Evolutionary conservation across 768 basidiomycete species (phyloP).

Genomic region (Leccinum boreale): DNA sequence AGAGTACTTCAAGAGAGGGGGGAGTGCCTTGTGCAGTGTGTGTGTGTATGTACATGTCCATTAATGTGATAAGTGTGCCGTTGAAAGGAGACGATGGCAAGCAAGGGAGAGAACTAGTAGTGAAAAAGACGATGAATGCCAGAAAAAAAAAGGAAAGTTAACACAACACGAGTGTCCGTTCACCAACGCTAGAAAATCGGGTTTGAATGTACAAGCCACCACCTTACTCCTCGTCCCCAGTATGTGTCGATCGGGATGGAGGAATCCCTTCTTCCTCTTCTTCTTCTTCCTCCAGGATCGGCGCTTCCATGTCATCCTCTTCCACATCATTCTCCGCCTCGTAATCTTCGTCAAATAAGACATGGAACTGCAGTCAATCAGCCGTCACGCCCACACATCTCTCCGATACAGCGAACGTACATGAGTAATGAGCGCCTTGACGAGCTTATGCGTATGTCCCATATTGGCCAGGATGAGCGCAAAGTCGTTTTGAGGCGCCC

Average conservation of each 20-base stretch:
- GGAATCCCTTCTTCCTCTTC: conserved; percentile 41
- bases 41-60: conserved; percentile 29
- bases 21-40: background rate
- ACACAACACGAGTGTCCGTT: conserved; percentile 26
- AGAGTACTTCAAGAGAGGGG: conserved; percentile 1
- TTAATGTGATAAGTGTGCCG: conserved; percentile 27
- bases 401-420: conserved; percentile 40
- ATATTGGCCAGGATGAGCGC: conserved; percentile 76
- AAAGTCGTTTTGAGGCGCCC: conserved; percentile 77
- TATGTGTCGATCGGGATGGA: conserved; percentile 23
- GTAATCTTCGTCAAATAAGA: conserved; percentile 73
- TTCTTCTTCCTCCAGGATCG: conserved; percentile 69
- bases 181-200: conserved; percentile 10
- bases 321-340: conserved; percentile 52
- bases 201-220: conserved; percentile 6
- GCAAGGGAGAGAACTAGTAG: background rate
- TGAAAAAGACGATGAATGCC: conserved; percentile 1
- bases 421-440: conserved; percentile 72
- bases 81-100: conserved; percentile 2
- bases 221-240: conserved; percentile 22
- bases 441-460: conserved; percentile 72
- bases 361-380: conserved; percentile 44
- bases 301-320: conserved; percentile 63
- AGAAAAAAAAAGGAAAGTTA: conserved; percentile 10
- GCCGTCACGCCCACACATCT: background rate